Percentiles rank a stretch among this genome's conserved stretches.
These are phyloP conservation scores for Diplotaxis tenuifolia DNA, from an alignment of 345 rosid genomes.

Conservation along the genomic window DNA sequence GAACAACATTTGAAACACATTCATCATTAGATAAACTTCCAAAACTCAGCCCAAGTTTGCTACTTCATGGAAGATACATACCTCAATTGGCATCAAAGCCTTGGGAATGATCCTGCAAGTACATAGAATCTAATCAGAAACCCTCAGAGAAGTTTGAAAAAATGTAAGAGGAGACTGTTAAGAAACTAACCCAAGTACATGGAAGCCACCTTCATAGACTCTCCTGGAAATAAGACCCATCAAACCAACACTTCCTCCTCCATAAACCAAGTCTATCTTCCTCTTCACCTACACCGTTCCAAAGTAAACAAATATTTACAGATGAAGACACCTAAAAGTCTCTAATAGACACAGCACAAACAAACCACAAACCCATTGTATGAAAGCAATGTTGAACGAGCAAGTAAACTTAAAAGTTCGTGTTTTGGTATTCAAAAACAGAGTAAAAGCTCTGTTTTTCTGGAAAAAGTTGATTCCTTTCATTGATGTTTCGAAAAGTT, in stretches of 20 bases:
- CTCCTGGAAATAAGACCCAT: slow-evolving; percentile 93
- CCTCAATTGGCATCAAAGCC: neutral
- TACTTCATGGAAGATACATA: neutral
- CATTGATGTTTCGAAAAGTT: neutral
- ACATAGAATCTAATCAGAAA: slow-evolving; percentile 7
- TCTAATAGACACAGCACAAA: neutral
- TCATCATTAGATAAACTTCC: neutral
- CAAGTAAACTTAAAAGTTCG: slow-evolving; percentile 11
- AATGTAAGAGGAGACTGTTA: neutral
- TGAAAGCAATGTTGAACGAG: neutral
- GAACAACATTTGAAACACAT: neutral
- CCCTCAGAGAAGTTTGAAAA: neutral
- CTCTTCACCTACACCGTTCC: slow-evolving; percentile 59
- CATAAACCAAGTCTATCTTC: slow-evolving; percentile 88
- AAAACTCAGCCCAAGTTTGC: neutral
- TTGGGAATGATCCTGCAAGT: neutral
- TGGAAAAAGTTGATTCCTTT: neutral
- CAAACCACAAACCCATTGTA: slow-evolving; percentile 15
- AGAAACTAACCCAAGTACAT: slow-evolving; percentile 77
- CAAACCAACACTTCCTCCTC: slow-evolving; percentile 96
- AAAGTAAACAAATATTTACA: neutral
- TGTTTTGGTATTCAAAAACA: neutral
- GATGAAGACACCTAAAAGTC: neutral
- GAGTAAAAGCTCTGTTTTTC: slow-evolving; percentile 11
- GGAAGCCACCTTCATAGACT: slow-evolving; percentile 81